Evolutionary conservation across 306 rosid genomes (phyloP).

Genomic region (Casuarina cunninghamiana): DNA sequence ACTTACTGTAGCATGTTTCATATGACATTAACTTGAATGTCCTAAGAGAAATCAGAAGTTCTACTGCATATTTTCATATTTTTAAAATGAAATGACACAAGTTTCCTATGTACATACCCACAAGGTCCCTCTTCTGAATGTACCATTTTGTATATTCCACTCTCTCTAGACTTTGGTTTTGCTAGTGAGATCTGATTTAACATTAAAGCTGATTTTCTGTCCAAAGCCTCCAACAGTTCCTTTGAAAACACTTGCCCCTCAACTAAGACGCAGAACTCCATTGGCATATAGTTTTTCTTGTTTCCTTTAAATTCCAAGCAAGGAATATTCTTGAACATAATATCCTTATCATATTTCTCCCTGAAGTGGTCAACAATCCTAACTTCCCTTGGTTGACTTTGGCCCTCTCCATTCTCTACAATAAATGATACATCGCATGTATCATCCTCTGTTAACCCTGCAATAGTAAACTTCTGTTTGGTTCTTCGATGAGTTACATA

Average conservation of each 20-base stretch:
- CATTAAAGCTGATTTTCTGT: conserved; percentile 26
- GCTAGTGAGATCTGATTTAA: conserved; percentile 52
- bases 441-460: conserved; percentile 36
- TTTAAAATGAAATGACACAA: not conserved
- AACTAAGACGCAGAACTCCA: conserved; percentile 72
- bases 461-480: conserved; percentile 48
- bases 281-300: conserved; percentile 57
- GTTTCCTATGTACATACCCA: conserved; percentile 45
- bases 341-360: conserved; percentile 51
- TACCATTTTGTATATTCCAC: conserved; percentile 49
- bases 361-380: conserved; percentile 51
- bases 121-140: conserved; percentile 66
- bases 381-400: conserved; percentile 32
- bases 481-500: conserved; percentile 63
- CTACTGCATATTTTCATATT: not conserved
- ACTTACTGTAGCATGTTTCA: not conserved
- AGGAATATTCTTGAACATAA: conserved; percentile 56
- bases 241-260: conserved; percentile 74
- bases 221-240: conserved; percentile 35
- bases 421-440: conserved; percentile 48
- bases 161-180: conserved; percentile 41
- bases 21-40: not conserved
- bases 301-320: conserved; percentile 61
- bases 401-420: conserved; percentile 36
- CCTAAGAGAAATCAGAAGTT: conserved; percentile 2